A percentile compares a stretch with the other conserved stretches of the same genome.
Conservation (phyloP, 2,329 filamentous ascomycete genomes). For the Orbilia oligospora region DNA sequence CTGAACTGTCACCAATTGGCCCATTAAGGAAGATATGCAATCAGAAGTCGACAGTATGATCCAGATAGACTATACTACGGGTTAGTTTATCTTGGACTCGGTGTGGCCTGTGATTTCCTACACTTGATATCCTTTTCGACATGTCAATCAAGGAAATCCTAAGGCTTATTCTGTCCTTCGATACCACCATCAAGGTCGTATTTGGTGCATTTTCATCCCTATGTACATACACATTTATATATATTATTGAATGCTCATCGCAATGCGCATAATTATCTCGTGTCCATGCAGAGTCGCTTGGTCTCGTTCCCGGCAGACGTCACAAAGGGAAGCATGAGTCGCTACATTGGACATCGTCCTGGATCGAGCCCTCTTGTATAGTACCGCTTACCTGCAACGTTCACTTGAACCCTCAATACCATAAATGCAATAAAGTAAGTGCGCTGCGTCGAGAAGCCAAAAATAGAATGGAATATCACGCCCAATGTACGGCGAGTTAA, state of each 20-base stretch:
- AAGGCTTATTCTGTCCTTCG: background rate
- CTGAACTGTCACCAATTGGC: background rate
- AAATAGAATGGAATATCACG: no score
- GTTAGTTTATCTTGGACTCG: background rate
- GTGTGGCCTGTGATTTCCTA: background rate
- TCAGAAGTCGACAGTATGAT: background rate
- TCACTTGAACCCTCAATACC: no score
- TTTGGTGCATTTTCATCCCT: background rate
- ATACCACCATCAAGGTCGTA: background rate
- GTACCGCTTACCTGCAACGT: no score
- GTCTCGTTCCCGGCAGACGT: no score
- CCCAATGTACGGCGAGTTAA: no score
- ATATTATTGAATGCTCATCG: background rate
- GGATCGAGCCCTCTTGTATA: no score
- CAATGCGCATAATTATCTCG: background rate
- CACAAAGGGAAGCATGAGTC: no score
- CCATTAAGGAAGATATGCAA: background rate
- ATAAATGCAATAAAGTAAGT: no score
- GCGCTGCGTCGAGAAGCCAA: no score
- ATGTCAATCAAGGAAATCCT: background rate
- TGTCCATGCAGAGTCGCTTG: no score
- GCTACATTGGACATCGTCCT: no score
- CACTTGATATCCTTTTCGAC: background rate
- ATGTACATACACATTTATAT: constrained; percentile 4
- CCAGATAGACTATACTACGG: background rate